Evolutionary conservation across 768 basidiomycete species (phyloP).

Genomic region (Erythrobasidium yunnanense): DNA sequence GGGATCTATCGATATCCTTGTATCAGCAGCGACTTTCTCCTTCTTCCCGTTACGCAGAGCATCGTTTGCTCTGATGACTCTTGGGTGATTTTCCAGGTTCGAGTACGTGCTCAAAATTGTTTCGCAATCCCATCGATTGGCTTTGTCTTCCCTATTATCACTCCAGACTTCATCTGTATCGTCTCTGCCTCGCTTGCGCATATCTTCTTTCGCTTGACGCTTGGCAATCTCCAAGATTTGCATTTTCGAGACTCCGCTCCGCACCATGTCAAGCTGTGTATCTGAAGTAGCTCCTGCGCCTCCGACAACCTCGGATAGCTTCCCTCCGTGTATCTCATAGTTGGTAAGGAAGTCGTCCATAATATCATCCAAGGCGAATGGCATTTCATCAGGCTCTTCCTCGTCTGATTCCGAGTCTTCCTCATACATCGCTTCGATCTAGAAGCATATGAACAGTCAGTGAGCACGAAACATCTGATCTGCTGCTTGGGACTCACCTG

Average conservation of each 20-base stretch:
- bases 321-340: constrained; percentile 80
- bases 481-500: constrained; percentile 50
- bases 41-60: not conserved
- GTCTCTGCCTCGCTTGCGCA: constrained; percentile 42
- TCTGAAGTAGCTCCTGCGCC: constrained; percentile 53
- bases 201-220: constrained; percentile 43
- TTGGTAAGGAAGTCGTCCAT: constrained; percentile 87
- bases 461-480: not conserved
- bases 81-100: constrained; percentile 95
- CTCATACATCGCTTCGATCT: constrained; percentile 73
- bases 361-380: constrained; percentile 74
- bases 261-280: constrained; percentile 62
- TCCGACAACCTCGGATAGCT: constrained; percentile 44
- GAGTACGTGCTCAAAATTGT: constrained; percentile 89
- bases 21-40: constrained; percentile 40
- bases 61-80: constrained; percentile 60
- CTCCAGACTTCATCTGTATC: constrained; percentile 10
- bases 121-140: constrained; percentile 83
- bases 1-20: constrained; percentile 61
- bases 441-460: constrained; percentile 26
- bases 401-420: constrained; percentile 45
- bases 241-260: constrained; percentile 47
- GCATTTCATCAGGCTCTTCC: constrained; percentile 51
- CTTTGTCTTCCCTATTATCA: constrained; percentile 38
- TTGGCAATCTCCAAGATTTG: constrained; percentile 43